Percentiles rank a stretch among this genome's conserved stretches.
phyloP scores from a whole-genome alignment of 257 asterid species.

The Voacanga thouarsii region DNA sequence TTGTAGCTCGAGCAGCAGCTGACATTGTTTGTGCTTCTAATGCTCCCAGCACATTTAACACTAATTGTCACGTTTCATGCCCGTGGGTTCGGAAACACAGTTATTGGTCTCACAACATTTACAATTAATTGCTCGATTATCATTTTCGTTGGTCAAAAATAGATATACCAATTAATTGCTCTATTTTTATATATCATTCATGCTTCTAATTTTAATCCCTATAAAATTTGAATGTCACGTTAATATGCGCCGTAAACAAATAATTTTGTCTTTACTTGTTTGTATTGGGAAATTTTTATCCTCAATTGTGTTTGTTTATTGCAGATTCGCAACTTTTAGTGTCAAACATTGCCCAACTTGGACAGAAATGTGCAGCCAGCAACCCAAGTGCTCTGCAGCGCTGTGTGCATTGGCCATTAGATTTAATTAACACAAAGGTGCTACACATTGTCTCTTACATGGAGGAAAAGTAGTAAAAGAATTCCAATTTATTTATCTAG shows the following conservation, averaged over 20 bases:
- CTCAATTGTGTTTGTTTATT: slow-evolving; percentile 4
- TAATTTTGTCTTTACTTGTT: neutral
- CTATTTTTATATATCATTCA: no score
- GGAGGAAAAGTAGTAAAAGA: neutral
- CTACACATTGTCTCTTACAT: neutral
- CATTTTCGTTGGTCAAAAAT: no score
- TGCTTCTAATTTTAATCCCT: no score
- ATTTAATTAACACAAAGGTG: neutral
- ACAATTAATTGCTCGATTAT: no score
- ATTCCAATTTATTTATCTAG: neutral
- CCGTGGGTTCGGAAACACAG: no score
- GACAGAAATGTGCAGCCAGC: neutral
- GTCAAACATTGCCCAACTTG: slow-evolving; percentile 7
- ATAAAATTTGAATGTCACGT: no score
- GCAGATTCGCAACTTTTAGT: neutral
- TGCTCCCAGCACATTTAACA: neutral
- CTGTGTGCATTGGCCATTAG: neutral
- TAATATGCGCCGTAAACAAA: no score
- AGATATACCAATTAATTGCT: no score
- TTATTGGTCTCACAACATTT: no score
- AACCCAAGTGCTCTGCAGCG: neutral
- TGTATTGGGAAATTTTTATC: neutral
- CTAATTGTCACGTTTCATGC: no score
- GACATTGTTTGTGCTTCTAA: neutral
- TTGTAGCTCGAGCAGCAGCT: neutral